Evolutionary conservation across 805 yeast species (phyloP).

Genomic region (Maudiozyma saulgeensis): DNA sequence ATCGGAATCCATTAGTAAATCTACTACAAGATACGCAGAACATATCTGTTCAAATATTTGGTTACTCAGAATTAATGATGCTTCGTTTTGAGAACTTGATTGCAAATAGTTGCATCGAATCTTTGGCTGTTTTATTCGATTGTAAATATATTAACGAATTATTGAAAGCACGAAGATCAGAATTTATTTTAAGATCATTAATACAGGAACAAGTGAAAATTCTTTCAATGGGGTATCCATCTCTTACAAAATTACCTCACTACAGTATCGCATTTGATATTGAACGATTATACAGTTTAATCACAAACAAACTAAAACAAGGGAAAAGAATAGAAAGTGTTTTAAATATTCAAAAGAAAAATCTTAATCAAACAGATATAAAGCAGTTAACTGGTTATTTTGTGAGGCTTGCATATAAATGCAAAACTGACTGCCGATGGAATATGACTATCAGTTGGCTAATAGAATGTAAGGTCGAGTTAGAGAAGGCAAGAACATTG

Average conservation of each 20-base stretch:
- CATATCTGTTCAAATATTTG: conserved; percentile 2
- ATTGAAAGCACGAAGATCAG: conserved; percentile 5
- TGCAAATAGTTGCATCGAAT: conserved; percentile 18
- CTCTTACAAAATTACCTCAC: conserved; percentile 16
- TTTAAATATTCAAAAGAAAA: conserved; percentile 14
- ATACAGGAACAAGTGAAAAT: conserved; percentile 19
- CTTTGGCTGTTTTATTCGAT: conserved; percentile 18
- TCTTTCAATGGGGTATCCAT: conserved; percentile 11
- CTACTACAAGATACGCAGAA: conserved; percentile 2
- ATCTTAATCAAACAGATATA: conserved; percentile 45
- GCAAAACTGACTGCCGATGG: conserved; percentile 35
- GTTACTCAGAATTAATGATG: conserved; percentile 18
- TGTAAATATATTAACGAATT: conserved; percentile 17
- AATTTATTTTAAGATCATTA: conserved; percentile 8
- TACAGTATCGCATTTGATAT: conserved; percentile 19
- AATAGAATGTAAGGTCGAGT: conserved; percentile 31
- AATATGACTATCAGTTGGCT: conserved; percentile 40
- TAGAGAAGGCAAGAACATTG: conserved; percentile 13
- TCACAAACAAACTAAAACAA: conserved; percentile 24
- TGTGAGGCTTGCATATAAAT: conserved; percentile 37
- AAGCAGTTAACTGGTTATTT: conserved; percentile 63
- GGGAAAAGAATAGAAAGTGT: conserved; percentile 44
- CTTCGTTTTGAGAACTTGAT: conserved; percentile 18
- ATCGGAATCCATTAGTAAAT: conserved; percentile 3
- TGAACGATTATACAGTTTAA: conserved; percentile 30